Evolutionary conservation across 1,284 basidiomycete genomes (phyloP).

Genomic region (Phlebopus sp.): DNA sequence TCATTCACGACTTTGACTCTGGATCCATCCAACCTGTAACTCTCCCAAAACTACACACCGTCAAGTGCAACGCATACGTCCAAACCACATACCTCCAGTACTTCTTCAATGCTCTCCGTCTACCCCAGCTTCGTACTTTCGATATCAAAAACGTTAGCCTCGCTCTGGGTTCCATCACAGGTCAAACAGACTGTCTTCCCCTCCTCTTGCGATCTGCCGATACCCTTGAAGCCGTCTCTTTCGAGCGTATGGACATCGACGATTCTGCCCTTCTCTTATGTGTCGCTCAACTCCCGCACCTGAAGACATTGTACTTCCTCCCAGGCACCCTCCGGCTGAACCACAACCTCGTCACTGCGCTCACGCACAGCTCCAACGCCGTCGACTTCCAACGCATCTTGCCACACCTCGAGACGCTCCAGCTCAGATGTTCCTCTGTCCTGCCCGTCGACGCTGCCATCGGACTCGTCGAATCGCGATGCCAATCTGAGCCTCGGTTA

Average conservation of each 20-base stretch:
- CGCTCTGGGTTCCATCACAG: slow-evolving; percentile 22
- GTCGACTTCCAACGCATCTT: slow-evolving; percentile 14
- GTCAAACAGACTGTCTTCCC: slow-evolving; percentile 29
- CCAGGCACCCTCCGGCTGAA: slow-evolving; percentile 30
- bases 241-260: slow-evolving; percentile 24
- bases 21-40: slow-evolving; percentile 19
- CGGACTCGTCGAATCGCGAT: slow-evolving; percentile 26
- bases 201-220: slow-evolving; percentile 25
- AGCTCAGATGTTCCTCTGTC: slow-evolving; percentile 26
- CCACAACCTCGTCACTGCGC: slow-evolving; percentile 26
- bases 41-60: slow-evolving; percentile 27
- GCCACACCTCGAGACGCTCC: slow-evolving; percentile 24
- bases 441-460: slow-evolving; percentile 24
- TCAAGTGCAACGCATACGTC: slow-evolving; percentile 24
- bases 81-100: slow-evolving; percentile 26
- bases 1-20: slow-evolving; percentile 15
- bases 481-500: slow-evolving; percentile 11
- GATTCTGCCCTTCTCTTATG: slow-evolving; percentile 23
- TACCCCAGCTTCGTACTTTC: slow-evolving; percentile 25
- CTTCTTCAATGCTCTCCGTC: slow-evolving; percentile 27
- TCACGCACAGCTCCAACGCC: slow-evolving; percentile 4
- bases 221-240: slow-evolving; percentile 29
- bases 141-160: slow-evolving; percentile 28
- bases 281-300: slow-evolving; percentile 16
- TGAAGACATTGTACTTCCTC: slow-evolving; percentile 22